A percentile compares a stretch with the other conserved stretches of the same genome.
phyloP scores from a whole-genome alignment of 306 rosid genomes.

The Sechiopsis laciniata region DNA sequence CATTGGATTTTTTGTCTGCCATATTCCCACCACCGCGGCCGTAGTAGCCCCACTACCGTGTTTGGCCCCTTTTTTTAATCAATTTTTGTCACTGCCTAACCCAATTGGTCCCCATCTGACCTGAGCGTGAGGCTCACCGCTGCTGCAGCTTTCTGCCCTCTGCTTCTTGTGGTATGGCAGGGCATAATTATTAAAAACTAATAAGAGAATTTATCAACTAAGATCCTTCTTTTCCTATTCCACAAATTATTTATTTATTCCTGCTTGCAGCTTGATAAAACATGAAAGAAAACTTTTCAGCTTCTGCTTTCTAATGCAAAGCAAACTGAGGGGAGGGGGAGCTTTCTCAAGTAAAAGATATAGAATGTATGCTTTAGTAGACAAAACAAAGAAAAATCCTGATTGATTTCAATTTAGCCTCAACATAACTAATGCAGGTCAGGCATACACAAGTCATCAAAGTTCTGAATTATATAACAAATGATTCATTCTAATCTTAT shows the following conservation, averaged over 20 bases:
- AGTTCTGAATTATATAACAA: conserved; percentile 1
- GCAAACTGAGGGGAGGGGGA: background rate
- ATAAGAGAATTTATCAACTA: background rate
- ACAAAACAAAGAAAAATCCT: conserved; percentile 2
- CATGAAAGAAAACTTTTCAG: background rate
- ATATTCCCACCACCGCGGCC: no score
- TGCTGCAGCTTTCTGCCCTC: no score
- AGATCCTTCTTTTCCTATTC: background rate
- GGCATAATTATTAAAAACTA: background rate
- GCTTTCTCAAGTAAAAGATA: background rate
- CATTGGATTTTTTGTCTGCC: no score
- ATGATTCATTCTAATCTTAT: background rate
- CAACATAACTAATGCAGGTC: conserved; percentile 2
- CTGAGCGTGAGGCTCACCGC: no score
- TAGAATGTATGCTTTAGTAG: background rate
- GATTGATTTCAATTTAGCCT: background rate
- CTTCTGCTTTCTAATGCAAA: background rate
- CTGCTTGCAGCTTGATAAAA: background rate
- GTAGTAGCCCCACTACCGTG: no score
- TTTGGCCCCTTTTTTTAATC: no score
- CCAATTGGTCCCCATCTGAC: no score
- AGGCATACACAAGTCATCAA: conserved; percentile 4
- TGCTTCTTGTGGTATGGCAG: background rate
- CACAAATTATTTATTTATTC: background rate
- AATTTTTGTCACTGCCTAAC: no score